Percentiles rank a stretch among this genome's conserved stretches.
Conservation (phyloP, 345 rosid genomes). For the Salix suchowensis region DNA sequence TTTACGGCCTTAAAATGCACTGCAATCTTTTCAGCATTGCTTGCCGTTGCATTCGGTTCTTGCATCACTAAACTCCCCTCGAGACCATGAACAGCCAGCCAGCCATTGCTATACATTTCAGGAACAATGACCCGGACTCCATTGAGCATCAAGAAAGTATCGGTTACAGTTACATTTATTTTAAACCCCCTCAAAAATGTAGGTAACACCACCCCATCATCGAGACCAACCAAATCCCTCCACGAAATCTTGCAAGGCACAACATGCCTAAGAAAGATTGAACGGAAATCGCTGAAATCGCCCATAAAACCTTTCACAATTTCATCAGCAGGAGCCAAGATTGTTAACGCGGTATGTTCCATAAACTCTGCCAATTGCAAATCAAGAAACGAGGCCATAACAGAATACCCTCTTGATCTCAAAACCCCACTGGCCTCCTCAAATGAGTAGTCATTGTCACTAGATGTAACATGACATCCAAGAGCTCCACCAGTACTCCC, state of each 20-base stretch:
- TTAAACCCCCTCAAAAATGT: constrained; percentile 21
- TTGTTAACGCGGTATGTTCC: constrained; percentile 9
- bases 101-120: constrained; percentile 28
- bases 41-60: neutral
- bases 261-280: constrained; percentile 22
- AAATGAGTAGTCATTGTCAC: constrained; percentile 1
- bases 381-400: constrained; percentile 35
- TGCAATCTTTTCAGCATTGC: neutral
- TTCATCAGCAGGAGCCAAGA: constrained; percentile 34
- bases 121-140: constrained; percentile 37
- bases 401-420: constrained; percentile 17
- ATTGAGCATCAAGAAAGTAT: constrained; percentile 38
- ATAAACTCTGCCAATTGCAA: constrained; percentile 23
- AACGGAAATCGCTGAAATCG: constrained; percentile 1
- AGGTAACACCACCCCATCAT: constrained; percentile 10
- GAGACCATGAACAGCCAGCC: constrained; percentile 46
- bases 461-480: neutral
- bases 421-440: constrained; percentile 12
- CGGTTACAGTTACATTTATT: constrained; percentile 34
- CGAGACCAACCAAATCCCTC: constrained; percentile 9
- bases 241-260: constrained; percentile 25
- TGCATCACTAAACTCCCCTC: constrained; percentile 6
- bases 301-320: neutral
- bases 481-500: neutral
- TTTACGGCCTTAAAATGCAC: too few relatives aligned